Evolutionary conservation across 2,329 filamentous ascomycete species (phyloP).

Genomic region (Sporothrix pseudoabietina): DNA sequence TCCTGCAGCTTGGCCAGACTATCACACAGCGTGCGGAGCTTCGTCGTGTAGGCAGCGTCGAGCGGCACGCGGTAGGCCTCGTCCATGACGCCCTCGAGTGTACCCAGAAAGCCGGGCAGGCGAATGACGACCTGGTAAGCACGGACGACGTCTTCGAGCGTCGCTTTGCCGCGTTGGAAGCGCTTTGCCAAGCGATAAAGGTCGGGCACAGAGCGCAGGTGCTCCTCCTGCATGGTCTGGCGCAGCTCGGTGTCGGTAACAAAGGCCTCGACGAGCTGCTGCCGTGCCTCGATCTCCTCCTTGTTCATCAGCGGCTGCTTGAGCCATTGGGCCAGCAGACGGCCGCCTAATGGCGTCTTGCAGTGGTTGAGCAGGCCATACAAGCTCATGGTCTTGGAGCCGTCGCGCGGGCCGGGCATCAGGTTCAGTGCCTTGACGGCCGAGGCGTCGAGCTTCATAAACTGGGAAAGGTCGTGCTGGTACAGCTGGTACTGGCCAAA

Average conservation of each 20-base stretch:
- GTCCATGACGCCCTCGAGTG: conserved; percentile 92
- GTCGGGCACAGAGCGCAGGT: conserved; percentile 89
- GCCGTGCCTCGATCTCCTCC: conserved; percentile 79
- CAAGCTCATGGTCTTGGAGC: conserved; percentile 95
- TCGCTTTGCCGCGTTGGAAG: conserved; percentile 89
- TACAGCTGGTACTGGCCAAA: conserved; percentile 97
- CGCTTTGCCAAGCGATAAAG: conserved; percentile 91
- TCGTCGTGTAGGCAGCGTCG: conserved; percentile 82
- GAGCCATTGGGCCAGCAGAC: conserved; percentile 90
- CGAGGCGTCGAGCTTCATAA: conserved; percentile 96
- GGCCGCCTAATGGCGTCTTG: conserved; percentile 91
- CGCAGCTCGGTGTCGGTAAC: conserved; percentile 88
- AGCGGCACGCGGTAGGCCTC: conserved; percentile 87
- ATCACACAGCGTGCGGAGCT: conserved; percentile 74
- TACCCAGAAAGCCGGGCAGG: conserved; percentile 84
- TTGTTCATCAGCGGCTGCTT: conserved; percentile 96
- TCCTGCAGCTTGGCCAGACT: conserved; percentile 85
- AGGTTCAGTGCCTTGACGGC: conserved; percentile 92
- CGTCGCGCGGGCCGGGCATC: conserved; percentile 93
- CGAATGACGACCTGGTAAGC: conserved; percentile 94
- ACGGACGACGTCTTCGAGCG: conserved; percentile 90
- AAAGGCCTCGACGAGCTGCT: conserved; percentile 94
- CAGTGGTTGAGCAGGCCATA: conserved; percentile 95
- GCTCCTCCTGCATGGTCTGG: conserved; percentile 96
- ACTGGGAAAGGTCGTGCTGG: conserved; percentile 94